phyloP scores from a whole-genome alignment of 78 protist species.

The Isochrysis galbana region DNA sequence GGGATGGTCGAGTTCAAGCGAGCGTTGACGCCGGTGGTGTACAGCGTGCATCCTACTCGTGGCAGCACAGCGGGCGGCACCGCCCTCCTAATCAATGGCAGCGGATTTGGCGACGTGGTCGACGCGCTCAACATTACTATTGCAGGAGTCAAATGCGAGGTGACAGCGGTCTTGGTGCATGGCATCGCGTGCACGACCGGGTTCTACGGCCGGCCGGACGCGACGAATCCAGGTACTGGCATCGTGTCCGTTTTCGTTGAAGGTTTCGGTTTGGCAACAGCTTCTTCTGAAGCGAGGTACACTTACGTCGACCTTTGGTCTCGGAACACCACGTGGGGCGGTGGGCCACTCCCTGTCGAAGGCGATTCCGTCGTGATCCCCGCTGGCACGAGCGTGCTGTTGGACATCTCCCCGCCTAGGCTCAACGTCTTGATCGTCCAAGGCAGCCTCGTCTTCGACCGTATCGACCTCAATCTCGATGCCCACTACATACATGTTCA shows the following conservation, averaged over 20 bases:
- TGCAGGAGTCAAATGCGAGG: not conserved
- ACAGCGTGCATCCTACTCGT: not conserved
- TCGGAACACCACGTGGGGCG: constrained; percentile 17
- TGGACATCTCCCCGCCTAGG: not conserved
- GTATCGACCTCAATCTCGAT: not conserved
- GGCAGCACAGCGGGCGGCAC: constrained; percentile 6
- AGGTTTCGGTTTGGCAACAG: not conserved
- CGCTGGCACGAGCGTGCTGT: not conserved
- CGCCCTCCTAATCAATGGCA: not conserved
- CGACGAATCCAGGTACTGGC: too few relatives aligned
- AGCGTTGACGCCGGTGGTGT: not conserved
- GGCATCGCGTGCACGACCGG: not conserved
- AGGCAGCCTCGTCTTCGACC: not conserved
- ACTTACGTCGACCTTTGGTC: constrained; percentile 37
- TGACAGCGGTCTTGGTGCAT: not conserved
- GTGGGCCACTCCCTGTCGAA: not conserved
- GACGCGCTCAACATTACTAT: not conserved
- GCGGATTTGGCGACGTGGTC: not conserved
- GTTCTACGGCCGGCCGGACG: not conserved
- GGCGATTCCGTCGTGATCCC: constrained; percentile 32
- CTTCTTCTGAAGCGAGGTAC: not conserved
- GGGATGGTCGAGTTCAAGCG: not conserved
- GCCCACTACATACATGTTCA: not conserved
- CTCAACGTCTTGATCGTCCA: not conserved
- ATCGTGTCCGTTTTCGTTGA: not conserved